Conservation (phyloP, 768 basidiomycete species). For the Leccinellum luteum region DNA sequence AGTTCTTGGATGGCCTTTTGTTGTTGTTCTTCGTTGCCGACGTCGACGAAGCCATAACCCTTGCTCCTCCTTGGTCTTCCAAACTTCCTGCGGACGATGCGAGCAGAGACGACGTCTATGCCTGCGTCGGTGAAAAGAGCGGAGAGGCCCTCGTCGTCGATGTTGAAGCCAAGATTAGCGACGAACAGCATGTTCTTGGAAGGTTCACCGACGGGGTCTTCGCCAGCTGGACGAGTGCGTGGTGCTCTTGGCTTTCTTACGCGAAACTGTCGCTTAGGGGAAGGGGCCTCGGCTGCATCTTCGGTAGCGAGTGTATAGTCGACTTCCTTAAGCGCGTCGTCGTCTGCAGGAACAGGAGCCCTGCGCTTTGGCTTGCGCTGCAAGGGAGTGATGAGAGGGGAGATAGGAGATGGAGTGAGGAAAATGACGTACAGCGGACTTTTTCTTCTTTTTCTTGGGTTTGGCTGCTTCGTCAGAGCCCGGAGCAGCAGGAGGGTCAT, state of each 20-base stretch:
- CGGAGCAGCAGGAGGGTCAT: constrained; percentile 49
- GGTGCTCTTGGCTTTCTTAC: constrained; percentile 55
- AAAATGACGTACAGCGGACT: constrained; percentile 43
- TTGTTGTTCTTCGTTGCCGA: constrained; percentile 86
- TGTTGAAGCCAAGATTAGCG: constrained; percentile 94
- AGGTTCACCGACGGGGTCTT: constrained; percentile 84
- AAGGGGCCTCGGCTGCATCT: constrained; percentile 36
- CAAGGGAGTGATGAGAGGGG: constrained; percentile 9
- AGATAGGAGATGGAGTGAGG: neutral
- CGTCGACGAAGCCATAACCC: constrained; percentile 98
- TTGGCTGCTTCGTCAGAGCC: constrained; percentile 57
- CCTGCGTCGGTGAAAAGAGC: constrained; percentile 85
- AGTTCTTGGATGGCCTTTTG: constrained; percentile 84
- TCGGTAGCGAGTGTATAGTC: constrained; percentile 37
- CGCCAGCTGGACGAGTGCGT: constrained; percentile 70
- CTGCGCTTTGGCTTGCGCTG: constrained; percentile 56
- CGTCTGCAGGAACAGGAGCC: constrained; percentile 35
- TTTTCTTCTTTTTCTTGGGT: constrained; percentile 82
- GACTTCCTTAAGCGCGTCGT: constrained; percentile 27
- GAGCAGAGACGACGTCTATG: constrained; percentile 79
- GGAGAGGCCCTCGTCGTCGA: constrained; percentile 80
- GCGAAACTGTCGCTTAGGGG: constrained; percentile 43
- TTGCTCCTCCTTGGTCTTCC: constrained; percentile 86
- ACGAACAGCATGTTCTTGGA: constrained; percentile 92
- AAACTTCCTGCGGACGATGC: constrained; percentile 84